Conservation (phyloP, 345 rosid species). For the Hirschfeldia incana region DNA sequence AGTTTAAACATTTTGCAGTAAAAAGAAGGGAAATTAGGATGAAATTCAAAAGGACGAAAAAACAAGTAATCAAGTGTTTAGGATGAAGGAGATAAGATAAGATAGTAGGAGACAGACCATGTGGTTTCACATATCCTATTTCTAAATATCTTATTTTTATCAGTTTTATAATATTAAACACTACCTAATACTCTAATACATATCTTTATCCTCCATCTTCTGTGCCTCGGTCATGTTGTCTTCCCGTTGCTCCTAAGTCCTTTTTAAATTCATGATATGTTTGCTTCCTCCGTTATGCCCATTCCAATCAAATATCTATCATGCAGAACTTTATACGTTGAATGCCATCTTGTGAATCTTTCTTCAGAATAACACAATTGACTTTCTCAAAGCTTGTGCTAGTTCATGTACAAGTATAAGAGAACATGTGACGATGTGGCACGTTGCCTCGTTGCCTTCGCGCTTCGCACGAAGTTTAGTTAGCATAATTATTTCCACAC, state of each 20-base stretch:
- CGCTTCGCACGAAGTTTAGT: constrained; percentile 29
- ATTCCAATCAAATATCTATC: constrained; percentile 13
- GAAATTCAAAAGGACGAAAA: neutral
- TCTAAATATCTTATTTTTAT: neutral
- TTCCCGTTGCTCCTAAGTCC: constrained; percentile 15
- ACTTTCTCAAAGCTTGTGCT: neutral
- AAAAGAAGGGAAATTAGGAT: neutral
- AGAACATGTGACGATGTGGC: constrained; percentile 14
- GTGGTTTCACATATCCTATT: constrained; percentile 27
- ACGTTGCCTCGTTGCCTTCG: constrained; percentile 22
- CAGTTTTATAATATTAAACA: constrained; percentile 6
- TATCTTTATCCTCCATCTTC: constrained; percentile 3
- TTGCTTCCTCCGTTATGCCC: constrained; percentile 18
- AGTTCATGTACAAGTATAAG: constrained; percentile 9
- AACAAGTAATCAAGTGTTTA: neutral
- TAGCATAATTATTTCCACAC: constrained; percentile 12
- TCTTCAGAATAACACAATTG: neutral
- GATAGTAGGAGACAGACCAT: constrained; percentile 30
- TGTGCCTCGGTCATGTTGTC: constrained; percentile 21
- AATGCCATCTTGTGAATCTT: neutral
- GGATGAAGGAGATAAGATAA: constrained; percentile 26
- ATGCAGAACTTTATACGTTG: neutral
- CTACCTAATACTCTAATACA: constrained; percentile 6
- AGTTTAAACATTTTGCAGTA: neutral
- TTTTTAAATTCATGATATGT: constrained; percentile 15